phyloP scores from a whole-genome alignment of 129 eudicot genomes.

The Logfia minima region DNA sequence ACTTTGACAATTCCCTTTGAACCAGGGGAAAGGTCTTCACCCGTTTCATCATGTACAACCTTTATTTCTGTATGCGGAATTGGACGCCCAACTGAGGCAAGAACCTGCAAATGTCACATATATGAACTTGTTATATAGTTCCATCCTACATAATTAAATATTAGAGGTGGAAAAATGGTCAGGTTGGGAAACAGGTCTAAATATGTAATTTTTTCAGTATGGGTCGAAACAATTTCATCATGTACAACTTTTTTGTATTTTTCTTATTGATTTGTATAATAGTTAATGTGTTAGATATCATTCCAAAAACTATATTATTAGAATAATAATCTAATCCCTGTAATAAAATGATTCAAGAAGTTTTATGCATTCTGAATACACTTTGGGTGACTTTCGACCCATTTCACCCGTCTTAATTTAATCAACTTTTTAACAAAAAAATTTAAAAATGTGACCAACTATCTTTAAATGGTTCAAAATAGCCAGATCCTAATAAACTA shows the following conservation, averaged over 20 bases:
- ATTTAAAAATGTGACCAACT: too few species aligned
- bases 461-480: neutral
- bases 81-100: slow-evolving; percentile 83
- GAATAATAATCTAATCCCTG: too few species aligned
- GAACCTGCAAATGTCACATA: slow-evolving; percentile 69
- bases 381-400: neutral
- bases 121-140: slow-evolving; percentile 30
- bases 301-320: too few species aligned
- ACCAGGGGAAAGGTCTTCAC: slow-evolving; percentile 63
- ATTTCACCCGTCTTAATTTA: neutral
- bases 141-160: slow-evolving; percentile 16
- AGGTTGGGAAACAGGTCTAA: neutral
- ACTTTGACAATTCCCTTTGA: slow-evolving; percentile 79
- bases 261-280: too few species aligned
- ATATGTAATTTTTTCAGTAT: neutral
- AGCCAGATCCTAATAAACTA: neutral
- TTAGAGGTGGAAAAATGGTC: neutral
- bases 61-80: slow-evolving; percentile 61
- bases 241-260: neutral
- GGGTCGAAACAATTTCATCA: neutral
- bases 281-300: too few species aligned
- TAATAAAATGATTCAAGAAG: neutral
- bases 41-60: slow-evolving; percentile 75
- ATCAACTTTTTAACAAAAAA: too few species aligned
- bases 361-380: neutral